Percentiles rank a stretch among this genome's conserved stretches.
phyloP scores from a whole-genome alignment of 23 red algal species.

The Gracilariopsis chorda region DNA sequence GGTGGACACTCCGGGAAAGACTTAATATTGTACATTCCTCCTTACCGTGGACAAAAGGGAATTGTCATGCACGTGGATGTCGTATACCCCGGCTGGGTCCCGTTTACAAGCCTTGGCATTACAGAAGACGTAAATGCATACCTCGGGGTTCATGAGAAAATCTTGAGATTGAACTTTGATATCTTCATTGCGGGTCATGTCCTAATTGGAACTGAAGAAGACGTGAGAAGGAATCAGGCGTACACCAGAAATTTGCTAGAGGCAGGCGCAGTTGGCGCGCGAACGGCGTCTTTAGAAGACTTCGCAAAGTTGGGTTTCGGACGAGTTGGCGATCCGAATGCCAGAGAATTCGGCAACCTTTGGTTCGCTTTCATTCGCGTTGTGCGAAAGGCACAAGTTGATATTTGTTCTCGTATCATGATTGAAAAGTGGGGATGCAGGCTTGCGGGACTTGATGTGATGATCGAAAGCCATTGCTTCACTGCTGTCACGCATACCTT shows the following conservation, averaged over 20 bases:
- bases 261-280: neutral
- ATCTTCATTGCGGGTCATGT: constrained; percentile 21
- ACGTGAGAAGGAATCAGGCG: constrained; percentile 6
- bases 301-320: neutral
- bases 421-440: constrained; percentile 65
- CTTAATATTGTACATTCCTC: constrained; percentile 20
- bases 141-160: neutral
- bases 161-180: constrained; percentile 6
- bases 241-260: constrained; percentile 15
- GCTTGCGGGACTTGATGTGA: constrained; percentile 50
- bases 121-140: constrained; percentile 19
- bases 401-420: constrained; percentile 31
- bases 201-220: neutral
- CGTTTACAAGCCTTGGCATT: constrained; percentile 4
- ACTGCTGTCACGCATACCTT: constrained; percentile 9
- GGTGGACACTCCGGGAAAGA: constrained; percentile 21
- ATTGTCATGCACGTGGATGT: constrained; percentile 34
- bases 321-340: neutral
- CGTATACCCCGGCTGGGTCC: neutral
- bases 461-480: constrained; percentile 37
- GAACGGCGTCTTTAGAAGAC: neutral
- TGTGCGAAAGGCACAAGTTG: neutral
- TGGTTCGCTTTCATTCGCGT: constrained; percentile 22
- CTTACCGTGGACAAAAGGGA: neutral
- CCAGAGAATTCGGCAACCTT: constrained; percentile 43